A percentile compares a stretch with the other conserved stretches of the same genome.
These are phyloP conservation scores for Aegilops speltoides DNA, from an alignment of 176 grass and related monocot species.

Conservation along the genomic window DNA sequence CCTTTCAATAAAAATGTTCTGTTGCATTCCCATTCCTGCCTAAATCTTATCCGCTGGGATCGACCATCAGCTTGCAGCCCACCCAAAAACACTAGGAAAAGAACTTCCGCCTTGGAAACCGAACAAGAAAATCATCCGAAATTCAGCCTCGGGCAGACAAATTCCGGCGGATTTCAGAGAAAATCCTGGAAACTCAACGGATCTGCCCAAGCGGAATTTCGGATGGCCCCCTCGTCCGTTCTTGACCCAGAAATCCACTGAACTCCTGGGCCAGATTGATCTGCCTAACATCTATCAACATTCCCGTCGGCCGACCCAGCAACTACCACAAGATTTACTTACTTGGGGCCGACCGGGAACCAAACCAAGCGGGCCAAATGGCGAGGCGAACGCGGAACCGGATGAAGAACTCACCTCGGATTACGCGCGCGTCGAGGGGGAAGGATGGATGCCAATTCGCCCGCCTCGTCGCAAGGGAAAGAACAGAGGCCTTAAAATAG, in stretches of 20 bases:
- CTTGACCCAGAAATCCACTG: neutral
- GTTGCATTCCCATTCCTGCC: no score
- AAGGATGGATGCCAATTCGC: neutral
- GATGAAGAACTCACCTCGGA: constrained; percentile 13
- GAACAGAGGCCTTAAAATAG: neutral
- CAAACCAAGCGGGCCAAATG: neutral
- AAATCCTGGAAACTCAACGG: neutral
- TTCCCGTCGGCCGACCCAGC: neutral
- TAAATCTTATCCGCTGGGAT: neutral
- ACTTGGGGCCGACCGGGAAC: neutral
- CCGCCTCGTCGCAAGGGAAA: neutral
- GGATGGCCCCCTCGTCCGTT: neutral
- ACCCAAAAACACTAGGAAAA: neutral
- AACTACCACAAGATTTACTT: neutral
- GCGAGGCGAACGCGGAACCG: neutral
- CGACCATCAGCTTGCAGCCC: neutral
- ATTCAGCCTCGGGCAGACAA: neutral
- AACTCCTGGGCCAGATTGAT: neutral
- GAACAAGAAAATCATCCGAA: neutral
- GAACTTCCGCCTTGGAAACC: neutral
- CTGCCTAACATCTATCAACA: neutral
- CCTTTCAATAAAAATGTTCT: no score
- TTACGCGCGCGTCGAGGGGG: neutral
- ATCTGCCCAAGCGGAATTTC: neutral
- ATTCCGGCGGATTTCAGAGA: neutral